A percentile compares a stretch with the other conserved stretches of the same genome.
phyloP scores from a whole-genome alignment of 257 asterid species.

The Scutellaria galericulata region DNA sequence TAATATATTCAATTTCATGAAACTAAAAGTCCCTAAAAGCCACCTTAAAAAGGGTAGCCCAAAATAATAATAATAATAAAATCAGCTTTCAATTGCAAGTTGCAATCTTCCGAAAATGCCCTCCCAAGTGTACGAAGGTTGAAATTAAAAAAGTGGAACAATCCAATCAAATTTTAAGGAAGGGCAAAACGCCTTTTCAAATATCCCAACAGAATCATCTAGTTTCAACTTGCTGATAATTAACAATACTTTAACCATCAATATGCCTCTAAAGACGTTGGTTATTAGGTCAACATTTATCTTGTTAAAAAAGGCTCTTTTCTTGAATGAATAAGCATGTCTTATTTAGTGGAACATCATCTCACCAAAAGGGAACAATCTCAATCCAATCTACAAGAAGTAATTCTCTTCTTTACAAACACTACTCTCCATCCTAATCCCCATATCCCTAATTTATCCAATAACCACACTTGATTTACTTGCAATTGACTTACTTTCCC shows the following conservation, averaged over 20 bases:
- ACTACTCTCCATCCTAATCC: no score
- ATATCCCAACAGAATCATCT: not conserved
- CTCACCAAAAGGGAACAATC: not conserved
- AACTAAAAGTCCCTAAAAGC: no score
- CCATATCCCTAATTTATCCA: no score
- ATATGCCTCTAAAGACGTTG: no score
- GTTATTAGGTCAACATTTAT: constrained; percentile 30
- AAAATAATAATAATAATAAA: no score
- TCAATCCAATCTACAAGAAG: not conserved
- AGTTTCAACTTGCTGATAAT: not conserved
- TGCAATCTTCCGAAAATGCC: constrained; percentile 16
- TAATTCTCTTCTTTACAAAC: no score
- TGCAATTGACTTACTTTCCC: no score
- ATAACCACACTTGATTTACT: no score
- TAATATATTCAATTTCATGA: no score
- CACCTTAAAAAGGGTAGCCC: no score
- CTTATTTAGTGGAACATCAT: not conserved
- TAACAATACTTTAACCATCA: not conserved
- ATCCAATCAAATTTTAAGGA: not conserved
- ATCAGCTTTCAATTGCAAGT: not conserved
- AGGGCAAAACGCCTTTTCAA: constrained; percentile 37
- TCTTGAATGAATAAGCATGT: no score
- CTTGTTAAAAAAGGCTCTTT: constrained; percentile 8
- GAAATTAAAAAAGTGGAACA: constrained; percentile 20
- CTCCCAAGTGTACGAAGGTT: not conserved